Base-by-base conservation (phyloP, 2,329 filamentous ascomycete species). In the Blastomyces silverae region DNA sequence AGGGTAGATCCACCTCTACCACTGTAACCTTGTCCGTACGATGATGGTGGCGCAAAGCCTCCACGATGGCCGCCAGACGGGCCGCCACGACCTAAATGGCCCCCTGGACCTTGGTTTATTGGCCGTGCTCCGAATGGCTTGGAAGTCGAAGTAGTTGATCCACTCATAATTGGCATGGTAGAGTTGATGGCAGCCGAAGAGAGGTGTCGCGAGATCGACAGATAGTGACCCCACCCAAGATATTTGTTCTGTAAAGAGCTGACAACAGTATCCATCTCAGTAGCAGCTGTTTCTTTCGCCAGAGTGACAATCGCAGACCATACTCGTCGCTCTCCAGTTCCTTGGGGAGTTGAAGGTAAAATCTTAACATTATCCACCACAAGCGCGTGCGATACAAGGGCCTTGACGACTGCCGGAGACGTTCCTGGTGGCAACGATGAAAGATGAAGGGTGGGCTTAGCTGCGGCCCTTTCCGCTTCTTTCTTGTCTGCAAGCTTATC, bases 161-260 rank as follows among this genome's bases (percentile, higher is more conserved):
- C 74, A 39, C 78, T 73, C 62, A 75, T 75, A 2, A 83, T 77
- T 6, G 82, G 80, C 31, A 82, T 75, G n/a, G 83, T 79, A 3
- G 81, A 80, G 53, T 81, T 80, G n/a, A 89, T 82, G 1, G 88
- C 82, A 34, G 83, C 87, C 2, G 91, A 95, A 0, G 91, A 95
- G 3, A 96, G 82, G 77, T 95, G 90, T 11, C 91, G 83, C 66
- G 92, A 90, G 56, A 96, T 82, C 7, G 85, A 88, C 1, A 97
- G 81, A 75, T 92, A 89, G 78, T 89, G 91, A 5, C 92, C 92
- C 73, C 86, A 91, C 20, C 92, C 92, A 20, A 96, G 80, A 73
- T 97, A 96, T 69, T 84, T 86, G 68, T 94, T 92, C 73, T 95
- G 90, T 42, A 96, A 79, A 3, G 84, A 79, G 72, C 87, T 93